A percentile compares a stretch with the other conserved stretches of the same genome.
Conservation (phyloP, 2,329 filamentous ascomycete species). For the Trichoderma sp. region DNA sequence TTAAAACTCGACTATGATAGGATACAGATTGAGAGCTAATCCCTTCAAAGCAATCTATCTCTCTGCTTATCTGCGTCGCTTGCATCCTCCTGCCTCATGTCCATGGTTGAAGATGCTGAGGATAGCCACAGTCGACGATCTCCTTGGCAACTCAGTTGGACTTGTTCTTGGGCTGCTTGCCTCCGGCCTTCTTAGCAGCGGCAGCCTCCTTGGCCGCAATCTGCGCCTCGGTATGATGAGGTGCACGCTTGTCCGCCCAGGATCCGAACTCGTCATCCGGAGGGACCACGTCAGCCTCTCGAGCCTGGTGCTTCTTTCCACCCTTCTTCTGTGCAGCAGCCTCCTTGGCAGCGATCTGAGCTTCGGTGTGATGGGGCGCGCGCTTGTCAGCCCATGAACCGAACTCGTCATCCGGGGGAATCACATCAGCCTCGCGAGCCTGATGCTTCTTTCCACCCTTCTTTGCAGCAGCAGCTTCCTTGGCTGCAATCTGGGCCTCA, state of each 20-base stretch:
- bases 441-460: constrained; percentile 13
- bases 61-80: no score
- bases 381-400: constrained; percentile 1
- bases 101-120: no score
- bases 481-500: constrained; percentile 1
- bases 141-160: no score
- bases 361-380: constrained; percentile 9
- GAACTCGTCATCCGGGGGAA: constrained; percentile 1
- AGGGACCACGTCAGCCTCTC: neutral
- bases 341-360: constrained; percentile 7
- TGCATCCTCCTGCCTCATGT: no score
- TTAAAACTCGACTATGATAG: no score
- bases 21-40: no score
- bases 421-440: neutral
- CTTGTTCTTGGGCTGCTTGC: constrained; percentile 50
- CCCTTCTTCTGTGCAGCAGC: constrained; percentile 4
- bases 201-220: no score
- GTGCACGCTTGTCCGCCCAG: neutral
- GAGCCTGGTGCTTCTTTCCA: neutral
- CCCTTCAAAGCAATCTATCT: no score
- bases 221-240: neutral
- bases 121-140: no score
- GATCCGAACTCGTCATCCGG: constrained; percentile 3
- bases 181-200: neutral
- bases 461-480: constrained; percentile 2